Conservation (phyloP, 495 filamentous ascomycete species). For the Endocarpon pusillum region DNA sequence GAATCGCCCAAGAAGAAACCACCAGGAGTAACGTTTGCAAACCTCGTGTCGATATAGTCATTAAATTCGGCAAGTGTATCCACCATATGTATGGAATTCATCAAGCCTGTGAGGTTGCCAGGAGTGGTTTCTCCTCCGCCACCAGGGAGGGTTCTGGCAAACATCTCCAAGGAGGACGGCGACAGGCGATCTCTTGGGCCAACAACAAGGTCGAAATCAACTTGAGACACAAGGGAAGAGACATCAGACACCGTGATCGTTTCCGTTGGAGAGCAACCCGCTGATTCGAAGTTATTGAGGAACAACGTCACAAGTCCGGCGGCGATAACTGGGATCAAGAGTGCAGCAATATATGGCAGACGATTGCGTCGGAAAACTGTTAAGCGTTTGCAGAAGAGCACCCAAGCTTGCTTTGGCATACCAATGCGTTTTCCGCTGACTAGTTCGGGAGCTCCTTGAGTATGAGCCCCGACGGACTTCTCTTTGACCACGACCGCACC, state of each 20-base stretch:
- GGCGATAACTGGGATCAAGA: slow-evolving; percentile 58
- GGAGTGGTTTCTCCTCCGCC: slow-evolving; percentile 6
- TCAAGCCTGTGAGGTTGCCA: slow-evolving; percentile 5
- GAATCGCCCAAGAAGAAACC: slow-evolving; percentile 54
- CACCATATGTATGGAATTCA: slow-evolving; percentile 34
- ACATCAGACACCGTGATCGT: slow-evolving; percentile 20
- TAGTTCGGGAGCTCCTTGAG: slow-evolving; percentile 30
- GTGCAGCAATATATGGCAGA: slow-evolving; percentile 52
- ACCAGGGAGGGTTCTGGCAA: slow-evolving; percentile 23
- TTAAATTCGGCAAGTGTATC: slow-evolving; percentile 51
- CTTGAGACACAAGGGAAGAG: slow-evolving; percentile 19
- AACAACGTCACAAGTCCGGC: slow-evolving; percentile 60
- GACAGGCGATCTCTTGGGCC: slow-evolving; percentile 40
- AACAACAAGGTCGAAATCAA: slow-evolving; percentile 33
- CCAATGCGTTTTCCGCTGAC: slow-evolving; percentile 48
- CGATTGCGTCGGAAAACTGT: slow-evolving; percentile 62
- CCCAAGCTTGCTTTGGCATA: slow-evolving; percentile 45
- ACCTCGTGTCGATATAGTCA: slow-evolving; percentile 39
- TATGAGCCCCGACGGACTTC: slow-evolving; percentile 4
- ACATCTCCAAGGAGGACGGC: slow-evolving; percentile 18
- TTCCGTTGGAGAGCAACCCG: slow-evolving; percentile 39
- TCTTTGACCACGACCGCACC: not conserved
- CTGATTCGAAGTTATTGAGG: slow-evolving; percentile 34
- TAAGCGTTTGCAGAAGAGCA: slow-evolving; percentile 59
- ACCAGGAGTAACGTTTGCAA: slow-evolving; percentile 51